Conservation (phyloP, 2,329 filamentous ascomycete genomes). For the Zymoseptoria pseudotritici region DNA sequence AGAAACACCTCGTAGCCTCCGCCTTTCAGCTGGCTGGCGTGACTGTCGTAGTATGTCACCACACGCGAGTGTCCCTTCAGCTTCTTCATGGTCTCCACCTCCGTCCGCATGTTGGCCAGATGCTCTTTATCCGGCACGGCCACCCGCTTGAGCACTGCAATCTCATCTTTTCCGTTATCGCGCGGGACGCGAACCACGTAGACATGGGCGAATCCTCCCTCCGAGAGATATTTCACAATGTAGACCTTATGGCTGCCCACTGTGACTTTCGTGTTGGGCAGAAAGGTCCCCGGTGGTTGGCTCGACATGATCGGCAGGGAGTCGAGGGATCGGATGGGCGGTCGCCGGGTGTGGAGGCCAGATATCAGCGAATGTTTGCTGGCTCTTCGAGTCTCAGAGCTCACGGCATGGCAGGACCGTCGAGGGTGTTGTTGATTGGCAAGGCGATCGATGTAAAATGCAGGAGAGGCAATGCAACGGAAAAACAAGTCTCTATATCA, state of each 20-base stretch:
- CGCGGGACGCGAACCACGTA: slow-evolving; percentile 86
- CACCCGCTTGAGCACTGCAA: slow-evolving; percentile 85
- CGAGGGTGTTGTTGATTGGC: background rate
- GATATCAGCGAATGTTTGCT: background rate
- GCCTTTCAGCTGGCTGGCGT: slow-evolving; percentile 85
- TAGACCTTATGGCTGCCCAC: slow-evolving; percentile 87
- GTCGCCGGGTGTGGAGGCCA: background rate
- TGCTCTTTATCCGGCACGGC: slow-evolving; percentile 94
- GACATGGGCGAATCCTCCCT: slow-evolving; percentile 96
- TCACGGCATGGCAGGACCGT: background rate
- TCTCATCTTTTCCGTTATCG: slow-evolving; percentile 67
- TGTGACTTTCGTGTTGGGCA: slow-evolving; percentile 91
- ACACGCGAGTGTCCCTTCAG: slow-evolving; percentile 93
- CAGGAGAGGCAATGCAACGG: background rate
- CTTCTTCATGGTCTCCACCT: slow-evolving; percentile 99
- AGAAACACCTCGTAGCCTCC: slow-evolving; percentile 97
- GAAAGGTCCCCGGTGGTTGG: slow-evolving; percentile 64
- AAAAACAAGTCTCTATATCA: background rate
- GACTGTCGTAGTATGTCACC: slow-evolving; percentile 96
- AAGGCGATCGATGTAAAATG: background rate
- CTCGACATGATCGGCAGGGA: slow-evolving; percentile 2
- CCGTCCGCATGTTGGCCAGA: slow-evolving; percentile 89
- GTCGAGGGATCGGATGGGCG: background rate
- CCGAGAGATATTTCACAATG: slow-evolving; percentile 94
- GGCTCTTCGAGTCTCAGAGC: background rate